Evolutionary conservation across 2,329 filamentous ascomycete genomes (phyloP), one percentile per base, ranked within the genome.

Genomic region (Biscogniauxia mediterranea): DNA sequence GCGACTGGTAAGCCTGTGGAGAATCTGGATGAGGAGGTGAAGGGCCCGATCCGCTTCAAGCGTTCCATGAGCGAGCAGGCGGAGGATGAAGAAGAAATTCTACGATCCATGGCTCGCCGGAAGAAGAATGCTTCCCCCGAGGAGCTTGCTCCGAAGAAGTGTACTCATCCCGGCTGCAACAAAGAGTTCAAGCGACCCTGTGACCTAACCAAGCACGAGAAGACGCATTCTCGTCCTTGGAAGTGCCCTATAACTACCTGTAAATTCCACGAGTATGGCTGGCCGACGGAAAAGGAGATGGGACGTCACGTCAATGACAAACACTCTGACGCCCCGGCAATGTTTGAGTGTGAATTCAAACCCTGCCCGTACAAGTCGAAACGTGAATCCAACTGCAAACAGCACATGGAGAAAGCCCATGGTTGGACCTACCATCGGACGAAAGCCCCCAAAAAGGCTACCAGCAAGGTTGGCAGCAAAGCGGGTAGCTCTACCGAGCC

Each of bases 351-450:
- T 78, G 79, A 87, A 54, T 98, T 85, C 78, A 83, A 87, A 69
- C 89, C 89, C 23, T 98, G 95, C 82, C 88, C 91, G 0, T 98
- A 98, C 80, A 90, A 92, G 72, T 97, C 93, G 11, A 98, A 98
- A 83, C 89, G 93, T 61, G 91, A 97, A 79, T 95, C 91, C 65
- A 98, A 98, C 77, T 96, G 92, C 85, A 97, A 97, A 76, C 94
- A 97, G 77, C 93, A 98, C 78, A 97, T 97, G 93, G 94, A 98
- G 80, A 97, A 97, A 78, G 90, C 92, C 0, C 93, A 98, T 71
- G 89, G 89, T 61, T 97, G 92, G 90, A 83, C 83, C n/a, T 97
- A 97, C 69, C 84, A 93, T 59, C 90, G 94, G 66, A 94, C 92
- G 62, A 97, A 97, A 84, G 93, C 90, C 76, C 97, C 96, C 74